Percentiles rank a stretch among this genome's conserved stretches.
phyloP scores from a whole-genome alignment of 768 basidiomycete species.

The Pulveroboletus sp. region DNA sequence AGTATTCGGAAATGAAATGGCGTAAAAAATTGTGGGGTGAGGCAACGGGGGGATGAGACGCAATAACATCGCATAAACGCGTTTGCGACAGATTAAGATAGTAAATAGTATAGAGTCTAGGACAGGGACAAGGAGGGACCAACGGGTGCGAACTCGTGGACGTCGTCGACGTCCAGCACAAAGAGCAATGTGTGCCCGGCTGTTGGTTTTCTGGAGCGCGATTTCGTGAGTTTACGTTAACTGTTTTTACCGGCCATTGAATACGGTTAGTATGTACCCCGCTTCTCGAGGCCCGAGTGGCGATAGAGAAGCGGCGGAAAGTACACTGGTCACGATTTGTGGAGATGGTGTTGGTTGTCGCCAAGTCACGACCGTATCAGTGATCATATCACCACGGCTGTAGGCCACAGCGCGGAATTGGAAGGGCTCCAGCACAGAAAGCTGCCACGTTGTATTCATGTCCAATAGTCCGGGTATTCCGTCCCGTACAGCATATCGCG shows the following conservation, averaged over 20 bases:
- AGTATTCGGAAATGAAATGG: constrained; percentile 46
- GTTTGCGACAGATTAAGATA: constrained; percentile 22
- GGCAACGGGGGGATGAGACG: constrained; percentile 45
- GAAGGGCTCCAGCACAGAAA: background rate
- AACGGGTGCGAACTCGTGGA: constrained; percentile 9
- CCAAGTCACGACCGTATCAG: background rate
- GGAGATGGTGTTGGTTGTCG: background rate
- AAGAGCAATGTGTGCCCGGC: constrained; percentile 12
- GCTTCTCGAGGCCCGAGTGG: background rate
- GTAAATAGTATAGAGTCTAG: constrained; percentile 24
- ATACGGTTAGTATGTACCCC: background rate
- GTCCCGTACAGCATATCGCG: constrained; percentile 11
- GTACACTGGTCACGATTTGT: too few species aligned
- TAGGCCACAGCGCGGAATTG: constrained; percentile 13
- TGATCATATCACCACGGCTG: background rate
- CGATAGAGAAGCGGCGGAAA: background rate
- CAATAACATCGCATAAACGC: constrained; percentile 51
- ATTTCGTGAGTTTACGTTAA: constrained; percentile 33
- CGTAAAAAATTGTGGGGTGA: constrained; percentile 58
- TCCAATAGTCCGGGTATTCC: background rate
- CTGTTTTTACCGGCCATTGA: constrained; percentile 12
- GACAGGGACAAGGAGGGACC: constrained; percentile 2
- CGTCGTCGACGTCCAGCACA: constrained; percentile 32
- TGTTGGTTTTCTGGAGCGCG: constrained; percentile 27
- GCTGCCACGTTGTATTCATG: constrained; percentile 2